Base-by-base conservation (phyloP, 2,329 filamentous ascomycete species). In the Aspergillus persii region DNA sequence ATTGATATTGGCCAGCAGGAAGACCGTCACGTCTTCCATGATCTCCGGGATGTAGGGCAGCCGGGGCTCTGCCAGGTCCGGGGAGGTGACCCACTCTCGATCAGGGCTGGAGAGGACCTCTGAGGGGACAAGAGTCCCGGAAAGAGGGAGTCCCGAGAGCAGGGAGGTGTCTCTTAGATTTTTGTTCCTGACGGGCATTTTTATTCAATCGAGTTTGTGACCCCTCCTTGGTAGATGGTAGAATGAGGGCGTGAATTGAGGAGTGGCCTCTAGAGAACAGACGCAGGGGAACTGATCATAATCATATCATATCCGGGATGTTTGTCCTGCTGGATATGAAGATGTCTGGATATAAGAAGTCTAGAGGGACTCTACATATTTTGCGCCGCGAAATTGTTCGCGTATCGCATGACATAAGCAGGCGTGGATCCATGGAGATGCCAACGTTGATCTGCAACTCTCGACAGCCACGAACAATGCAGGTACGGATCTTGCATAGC, bases 1-100 rank as follows among this genome's bases (percentile, higher is more conserved):
- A 58, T 87, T 87, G 0, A 85, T 85, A 62, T 87, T 86, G 48
- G 67, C 70, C 58, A 79, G 61, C 8, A 79, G 68, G 44, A 73
- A 73, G 46, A 82, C 77, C 23, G 86, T 78, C n/a, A 86, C 73
- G 56, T 85, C 81, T 26, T 76, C 63, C 49, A 79, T 76, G 33
- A 73, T 68, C 26, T 70, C 66, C 0, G 61, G 65, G 0, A 66
- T 60, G 44, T 73, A 74, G 0, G 63, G 18, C 27, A 76, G 64
- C 2, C 58, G 59, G 26, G 61, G 33, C n/a, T 70, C 68, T 8
- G 55, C 57, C 3, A 76, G 63, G 49, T 74, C 71, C 23, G 57
- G 59, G 18, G 74, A 74, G 26, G 74, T 76, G 12, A 72, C 57
- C 74, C 74, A 76, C 49, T 71, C 61, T 41, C 57, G 31, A 8